Evolutionary conservation across 345 rosid species (phyloP).

Genomic region (Erodium maritimum): DNA sequence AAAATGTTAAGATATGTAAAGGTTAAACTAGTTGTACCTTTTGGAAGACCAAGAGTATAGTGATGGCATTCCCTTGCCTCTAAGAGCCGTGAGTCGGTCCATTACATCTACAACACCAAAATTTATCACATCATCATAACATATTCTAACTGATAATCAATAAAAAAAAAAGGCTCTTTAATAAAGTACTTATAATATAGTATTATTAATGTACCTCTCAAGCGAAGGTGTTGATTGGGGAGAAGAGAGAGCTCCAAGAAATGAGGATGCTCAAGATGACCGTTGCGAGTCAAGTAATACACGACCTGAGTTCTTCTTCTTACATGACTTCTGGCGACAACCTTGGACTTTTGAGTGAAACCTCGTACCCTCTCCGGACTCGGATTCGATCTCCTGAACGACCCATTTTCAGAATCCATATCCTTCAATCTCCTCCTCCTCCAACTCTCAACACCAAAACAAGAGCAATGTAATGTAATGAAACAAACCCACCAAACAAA

Average conservation of each 20-base stretch:
- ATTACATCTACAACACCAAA: conserved; percentile 33
- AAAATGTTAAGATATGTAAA: too few species aligned
- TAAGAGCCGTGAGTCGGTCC: conserved; percentile 52
- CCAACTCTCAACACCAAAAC: neutral
- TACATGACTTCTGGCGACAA: neutral
- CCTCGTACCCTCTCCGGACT: neutral
- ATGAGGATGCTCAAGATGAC: conserved; percentile 91
- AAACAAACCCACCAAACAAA: neutral
- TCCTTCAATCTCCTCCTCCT: neutral
- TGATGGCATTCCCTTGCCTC: conserved; percentile 80
- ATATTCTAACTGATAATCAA: too few species aligned
- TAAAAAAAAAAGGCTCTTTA: too few species aligned
- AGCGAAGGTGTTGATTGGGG: conserved; percentile 62
- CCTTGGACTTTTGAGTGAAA: neutral
- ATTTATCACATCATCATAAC: neutral
- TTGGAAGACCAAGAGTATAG: conserved; percentile 88
- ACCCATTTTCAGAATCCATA: neutral
- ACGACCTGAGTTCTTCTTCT: conserved; percentile 52
- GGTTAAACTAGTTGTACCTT: conserved; percentile 58
- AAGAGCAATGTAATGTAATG: too few species aligned
- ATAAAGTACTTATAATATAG: too few species aligned
- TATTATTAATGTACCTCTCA: conserved; percentile 38
- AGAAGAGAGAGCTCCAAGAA: conserved; percentile 63
- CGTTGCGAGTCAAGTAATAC: conserved; percentile 80
- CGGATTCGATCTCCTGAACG: neutral